A percentile compares a stretch with the other conserved stretches of the same genome.
Evolutionary conservation across 2,329 filamentous ascomycete genomes (phyloP).

Genomic region (Alternaria triticina): DNA sequence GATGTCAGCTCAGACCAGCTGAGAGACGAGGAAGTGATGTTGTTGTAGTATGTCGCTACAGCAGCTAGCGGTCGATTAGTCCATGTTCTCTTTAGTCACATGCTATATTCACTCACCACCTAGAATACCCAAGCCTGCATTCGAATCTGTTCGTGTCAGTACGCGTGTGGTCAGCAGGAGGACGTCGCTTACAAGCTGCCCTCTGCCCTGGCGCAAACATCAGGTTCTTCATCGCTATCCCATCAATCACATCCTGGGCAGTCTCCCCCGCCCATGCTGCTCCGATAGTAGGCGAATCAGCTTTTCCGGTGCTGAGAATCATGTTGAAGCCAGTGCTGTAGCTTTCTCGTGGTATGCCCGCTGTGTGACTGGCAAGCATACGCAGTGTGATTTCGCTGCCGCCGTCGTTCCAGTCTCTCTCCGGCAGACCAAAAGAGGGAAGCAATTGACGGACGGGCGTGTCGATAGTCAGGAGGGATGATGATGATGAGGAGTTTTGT

Average conservation of each 20-base stretch:
- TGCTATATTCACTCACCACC: slow-evolving; percentile 12
- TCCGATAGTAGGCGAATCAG: slow-evolving; percentile 33
- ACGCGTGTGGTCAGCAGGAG: not conserved
- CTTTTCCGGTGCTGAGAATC: slow-evolving; percentile 30
- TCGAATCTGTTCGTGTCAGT: slow-evolving; percentile 25
- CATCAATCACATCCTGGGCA: slow-evolving; percentile 26
- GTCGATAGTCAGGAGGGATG: slow-evolving; percentile 23
- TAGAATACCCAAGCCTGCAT: slow-evolving; percentile 37
- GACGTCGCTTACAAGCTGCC: slow-evolving; percentile 22
- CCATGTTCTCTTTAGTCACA: not conserved
- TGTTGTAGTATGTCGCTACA: slow-evolving; percentile 33
- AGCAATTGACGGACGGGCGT: slow-evolving; percentile 30
- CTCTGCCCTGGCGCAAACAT: slow-evolving; percentile 42
- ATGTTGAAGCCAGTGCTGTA: slow-evolving; percentile 41
- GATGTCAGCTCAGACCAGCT: slow-evolving; percentile 32
- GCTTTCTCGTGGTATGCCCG: slow-evolving; percentile 37
- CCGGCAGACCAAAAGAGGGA: slow-evolving; percentile 28
- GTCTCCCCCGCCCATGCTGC: slow-evolving; percentile 30
- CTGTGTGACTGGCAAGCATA: slow-evolving; percentile 43
- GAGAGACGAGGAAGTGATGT: slow-evolving; percentile 16
- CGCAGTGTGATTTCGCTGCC: slow-evolving; percentile 40
- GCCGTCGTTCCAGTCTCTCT: slow-evolving; percentile 38
- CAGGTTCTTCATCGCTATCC: slow-evolving; percentile 21
- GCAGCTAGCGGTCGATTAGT: slow-evolving; percentile 19
- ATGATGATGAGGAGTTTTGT: not conserved